Percentiles rank a stretch among this genome's conserved stretches.
Conservation (phyloP, 2,329 filamentous ascomycete species). For the Penicillium sp. region DNA sequence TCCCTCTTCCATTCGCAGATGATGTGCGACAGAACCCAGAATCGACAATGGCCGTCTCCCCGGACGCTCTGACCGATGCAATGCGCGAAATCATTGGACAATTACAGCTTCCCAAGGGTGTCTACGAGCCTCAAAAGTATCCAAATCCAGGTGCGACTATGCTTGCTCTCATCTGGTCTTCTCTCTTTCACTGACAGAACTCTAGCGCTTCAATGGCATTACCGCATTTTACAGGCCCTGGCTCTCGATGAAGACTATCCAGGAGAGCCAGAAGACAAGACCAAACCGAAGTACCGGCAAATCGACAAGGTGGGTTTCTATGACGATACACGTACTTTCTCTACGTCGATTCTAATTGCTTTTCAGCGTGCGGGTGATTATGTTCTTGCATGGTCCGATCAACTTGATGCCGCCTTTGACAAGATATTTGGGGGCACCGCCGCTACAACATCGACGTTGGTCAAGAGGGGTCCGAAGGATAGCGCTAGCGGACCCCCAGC, state of each 20-base stretch:
- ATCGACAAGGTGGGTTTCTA: conserved; percentile 69
- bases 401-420: conserved; percentile 63
- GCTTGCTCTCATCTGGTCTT: neutral
- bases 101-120: conserved; percentile 81
- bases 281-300: conserved; percentile 79
- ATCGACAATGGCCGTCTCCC: conserved; percentile 59
- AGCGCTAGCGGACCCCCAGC: conserved; percentile 35
- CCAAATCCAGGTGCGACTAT: conserved; percentile 69
- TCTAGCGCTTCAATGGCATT: conserved; percentile 87
- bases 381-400: conserved; percentile 74
- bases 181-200: conserved; percentile 6
- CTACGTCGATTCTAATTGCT: neutral
- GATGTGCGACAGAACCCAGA: conserved; percentile 79
- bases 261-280: conserved; percentile 73
- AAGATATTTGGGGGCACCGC: conserved; percentile 42
- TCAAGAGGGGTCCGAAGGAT: conserved; percentile 50
- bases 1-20: conserved; percentile 85
- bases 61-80: conserved; percentile 73
- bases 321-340: neutral
- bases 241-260: conserved; percentile 91
- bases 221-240: conserved; percentile 86
- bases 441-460: conserved; percentile 49
- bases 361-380: conserved; percentile 71
- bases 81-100: conserved; percentile 86
- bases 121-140: conserved; percentile 83